phyloP scores from a whole-genome alignment of 2,329 filamentous ascomycete species.

The Calonectria fujianensis region DNA sequence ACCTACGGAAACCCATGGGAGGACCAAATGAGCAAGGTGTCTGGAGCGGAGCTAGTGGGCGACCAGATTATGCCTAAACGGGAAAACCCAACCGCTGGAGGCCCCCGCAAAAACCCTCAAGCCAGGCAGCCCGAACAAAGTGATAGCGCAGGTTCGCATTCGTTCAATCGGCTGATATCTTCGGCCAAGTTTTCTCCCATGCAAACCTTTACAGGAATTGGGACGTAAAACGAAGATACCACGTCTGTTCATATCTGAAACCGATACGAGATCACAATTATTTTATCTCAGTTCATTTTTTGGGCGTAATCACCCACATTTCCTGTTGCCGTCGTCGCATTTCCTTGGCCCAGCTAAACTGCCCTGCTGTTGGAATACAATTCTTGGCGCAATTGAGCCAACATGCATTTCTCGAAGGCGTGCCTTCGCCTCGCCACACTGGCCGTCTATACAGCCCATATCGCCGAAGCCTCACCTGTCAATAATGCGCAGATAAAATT shows the following conservation, averaged over 20 bases:
- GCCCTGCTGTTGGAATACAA: not conserved
- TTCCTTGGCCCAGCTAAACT: not conserved
- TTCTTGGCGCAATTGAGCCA: not conserved
- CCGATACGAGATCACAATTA: not conserved
- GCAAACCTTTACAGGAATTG: not conserved
- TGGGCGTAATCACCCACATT: not conserved
- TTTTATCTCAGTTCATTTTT: not conserved
- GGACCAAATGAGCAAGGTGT: too few species aligned
- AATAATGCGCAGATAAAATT: not conserved
- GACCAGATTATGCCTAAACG: not conserved
- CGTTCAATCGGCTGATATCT: not conserved
- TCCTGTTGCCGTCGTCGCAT: not conserved
- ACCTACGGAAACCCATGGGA: too few species aligned
- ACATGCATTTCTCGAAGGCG: not conserved
- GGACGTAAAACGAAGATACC: not conserved
- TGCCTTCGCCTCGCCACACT: not conserved
- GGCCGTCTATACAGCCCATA: not conserved
- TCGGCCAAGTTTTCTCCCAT: not conserved
- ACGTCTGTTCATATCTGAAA: not conserved
- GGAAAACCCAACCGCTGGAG: not conserved
- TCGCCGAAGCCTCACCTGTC: not conserved
- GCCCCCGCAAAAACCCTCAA: not conserved
- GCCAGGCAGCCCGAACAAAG: not conserved
- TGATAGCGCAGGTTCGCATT: not conserved
- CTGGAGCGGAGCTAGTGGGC: too few species aligned